Evolutionary conservation across 768 basidiomycete species (phyloP), one percentile per base, ranked within the genome.

Genomic region (Lentinula sp.): DNA sequence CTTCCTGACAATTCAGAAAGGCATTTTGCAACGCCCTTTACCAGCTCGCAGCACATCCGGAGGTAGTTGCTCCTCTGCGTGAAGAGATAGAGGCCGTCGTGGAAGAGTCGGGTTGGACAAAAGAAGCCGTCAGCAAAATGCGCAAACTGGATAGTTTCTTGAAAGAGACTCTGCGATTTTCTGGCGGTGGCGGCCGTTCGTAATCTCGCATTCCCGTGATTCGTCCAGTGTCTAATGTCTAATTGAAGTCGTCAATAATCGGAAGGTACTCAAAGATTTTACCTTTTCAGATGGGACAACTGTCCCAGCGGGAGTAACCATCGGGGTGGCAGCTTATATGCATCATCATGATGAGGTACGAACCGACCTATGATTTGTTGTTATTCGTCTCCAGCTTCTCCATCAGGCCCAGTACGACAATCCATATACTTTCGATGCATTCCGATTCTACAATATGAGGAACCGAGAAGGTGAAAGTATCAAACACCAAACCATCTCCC

Each of bases 141-240:
- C 68, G 72, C 60, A 75, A 76, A 62, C 54, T 80, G 15, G 79
- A 80, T 59, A 81, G 80, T 60, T 79, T 80, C 63, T 60, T 80
- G 18, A 73, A 75, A 37, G 80, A 80, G 59, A 75, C 73, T 4
- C 71, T 73, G 58, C 69, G 76, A 5, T 61, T 70, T 28, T 69
- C 68, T n/a, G 74, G 75, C 1, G 61, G 68, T 34, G 66, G 63
- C 23, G 59, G 65, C n/a, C 28, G 76, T 77, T 63, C 15, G 68
- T 66, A 5, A 6, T 8, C 43, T 45, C n/a, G 13, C 5, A 43
- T 28, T 28, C 9, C 50, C 40, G 5, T 15, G 16, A 35, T 45
- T 6, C 40, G 21, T 42, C 4, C 9, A 9, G 13, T 10, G 13
- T 43, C 4, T 13, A 5, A 42, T 4, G 5, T 34, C 18, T 9